Evolutionary conservation across 148 eudicot species (phyloP).

Genomic region (Euryodendron excelsum): DNA sequence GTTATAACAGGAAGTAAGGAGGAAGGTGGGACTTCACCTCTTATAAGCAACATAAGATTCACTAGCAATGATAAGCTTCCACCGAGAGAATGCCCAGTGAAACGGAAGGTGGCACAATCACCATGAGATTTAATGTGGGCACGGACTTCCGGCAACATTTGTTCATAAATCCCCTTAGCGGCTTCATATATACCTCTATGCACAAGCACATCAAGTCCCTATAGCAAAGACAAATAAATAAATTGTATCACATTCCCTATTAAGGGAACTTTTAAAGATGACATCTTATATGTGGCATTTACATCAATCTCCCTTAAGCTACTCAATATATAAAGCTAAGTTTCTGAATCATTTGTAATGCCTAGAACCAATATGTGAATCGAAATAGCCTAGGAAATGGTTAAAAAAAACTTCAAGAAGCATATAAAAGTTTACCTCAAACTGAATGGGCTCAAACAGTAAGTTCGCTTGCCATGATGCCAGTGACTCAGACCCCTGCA

Average conservation of each 20-base stretch:
- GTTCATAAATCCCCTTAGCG: conserved; percentile 90
- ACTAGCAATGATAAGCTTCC: conserved; percentile 84
- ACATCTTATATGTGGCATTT: too few relatives aligned
- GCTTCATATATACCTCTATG: conserved; percentile 99
- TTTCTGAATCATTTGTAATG: not conserved
- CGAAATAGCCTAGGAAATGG: not conserved
- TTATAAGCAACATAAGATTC: conserved; percentile 80
- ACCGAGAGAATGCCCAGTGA: conserved; percentile 97
- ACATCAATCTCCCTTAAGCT: too few relatives aligned
- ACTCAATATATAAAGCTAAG: too few relatives aligned
- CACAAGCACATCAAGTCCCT: conserved; percentile 86
- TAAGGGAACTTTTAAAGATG: not conserved
- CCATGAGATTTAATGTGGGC: conserved; percentile 66
- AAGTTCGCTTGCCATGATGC: conserved; percentile 98
- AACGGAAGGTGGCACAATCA: conserved; percentile 68
- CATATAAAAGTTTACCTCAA: conserved; percentile 57
- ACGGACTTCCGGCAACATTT: conserved; percentile 84
- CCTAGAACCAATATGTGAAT: not conserved
- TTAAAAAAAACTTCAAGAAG: not conserved
- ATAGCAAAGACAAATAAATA: conserved; percentile 12
- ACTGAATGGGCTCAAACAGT: conserved; percentile 84
- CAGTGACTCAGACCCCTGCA: conserved; percentile 87
- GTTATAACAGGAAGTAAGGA: conserved; percentile 88
- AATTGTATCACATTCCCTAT: not conserved
- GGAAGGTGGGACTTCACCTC: conserved; percentile 67